Percentiles rank a stretch among this genome's conserved stretches.
Evolutionary conservation across 2,329 filamentous ascomycete genomes (phyloP).

Genomic region (Verticillium albo-atrum): DNA sequence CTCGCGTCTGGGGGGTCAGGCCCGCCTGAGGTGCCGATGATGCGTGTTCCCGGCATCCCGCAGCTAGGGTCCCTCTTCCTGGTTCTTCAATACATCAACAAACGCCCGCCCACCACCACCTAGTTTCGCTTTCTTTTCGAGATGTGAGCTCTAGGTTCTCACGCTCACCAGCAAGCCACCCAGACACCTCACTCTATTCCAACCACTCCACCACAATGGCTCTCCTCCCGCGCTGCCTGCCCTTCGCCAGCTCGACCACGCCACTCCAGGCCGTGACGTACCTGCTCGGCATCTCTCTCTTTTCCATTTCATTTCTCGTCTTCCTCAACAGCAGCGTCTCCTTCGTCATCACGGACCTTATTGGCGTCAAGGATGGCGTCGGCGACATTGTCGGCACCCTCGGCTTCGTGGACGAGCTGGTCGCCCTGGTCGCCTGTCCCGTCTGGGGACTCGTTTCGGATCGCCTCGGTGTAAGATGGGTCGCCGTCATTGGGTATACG

Average conservation of each 20-base stretch:
- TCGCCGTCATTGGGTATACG: constrained; percentile 72
- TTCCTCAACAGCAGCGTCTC: constrained; percentile 82
- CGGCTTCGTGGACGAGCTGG: constrained; percentile 79
- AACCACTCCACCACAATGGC: neutral
- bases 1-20: neutral
- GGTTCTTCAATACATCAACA: neutral
- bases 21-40: neutral
- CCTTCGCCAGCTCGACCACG: constrained; percentile 58
- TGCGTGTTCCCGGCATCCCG: neutral
- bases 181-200: neutral
- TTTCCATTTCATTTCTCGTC: constrained; percentile 85
- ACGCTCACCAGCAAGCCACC: neutral
- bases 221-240: constrained; percentile 40
- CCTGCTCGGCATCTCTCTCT: constrained; percentile 75
- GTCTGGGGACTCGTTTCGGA: constrained; percentile 76
- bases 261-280: constrained; percentile 65
- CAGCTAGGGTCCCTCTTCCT: neutral
- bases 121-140: neutral
- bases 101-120: neutral
- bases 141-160: neutral
- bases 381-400: constrained; percentile 80
- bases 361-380: constrained; percentile 68
- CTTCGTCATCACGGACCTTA: constrained; percentile 79
- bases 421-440: constrained; percentile 76
- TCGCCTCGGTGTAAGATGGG: constrained; percentile 68